Conservation (phyloP, 441 rosid species). For the Bruguiera hainesii region DNA sequence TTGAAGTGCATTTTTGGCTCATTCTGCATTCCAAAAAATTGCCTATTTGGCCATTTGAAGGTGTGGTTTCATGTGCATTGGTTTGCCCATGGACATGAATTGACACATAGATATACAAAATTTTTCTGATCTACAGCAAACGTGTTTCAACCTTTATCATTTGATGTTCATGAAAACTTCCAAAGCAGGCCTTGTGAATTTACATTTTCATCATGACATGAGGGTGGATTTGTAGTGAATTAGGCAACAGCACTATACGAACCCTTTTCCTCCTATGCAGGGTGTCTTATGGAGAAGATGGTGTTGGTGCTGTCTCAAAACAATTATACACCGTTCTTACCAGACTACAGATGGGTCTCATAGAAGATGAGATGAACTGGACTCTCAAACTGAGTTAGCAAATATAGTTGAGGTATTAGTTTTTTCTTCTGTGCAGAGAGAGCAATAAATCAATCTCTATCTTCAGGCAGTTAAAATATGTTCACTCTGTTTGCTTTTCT, state of each 20-base stretch:
- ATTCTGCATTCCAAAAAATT: too few species aligned
- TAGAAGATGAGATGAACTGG: constrained; percentile 84
- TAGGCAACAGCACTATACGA: background rate
- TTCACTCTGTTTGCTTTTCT: constrained; percentile 12
- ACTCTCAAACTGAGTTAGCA: constrained; percentile 57
- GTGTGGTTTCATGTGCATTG: too few species aligned
- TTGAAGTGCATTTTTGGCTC: background rate
- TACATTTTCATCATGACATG: too few species aligned
- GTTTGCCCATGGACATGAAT: too few species aligned
- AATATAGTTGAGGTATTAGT: background rate
- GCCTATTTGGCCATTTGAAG: too few species aligned
- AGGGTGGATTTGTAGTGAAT: background rate
- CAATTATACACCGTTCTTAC: constrained; percentile 70
- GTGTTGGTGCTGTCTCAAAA: constrained; percentile 65
- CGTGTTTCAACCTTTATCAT: too few species aligned
- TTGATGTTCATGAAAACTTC: too few species aligned
- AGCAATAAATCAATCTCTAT: background rate
- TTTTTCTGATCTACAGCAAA: too few species aligned
- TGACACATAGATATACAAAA: too few species aligned
- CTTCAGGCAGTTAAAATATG: background rate
- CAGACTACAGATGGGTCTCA: constrained; percentile 88
- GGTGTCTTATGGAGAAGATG: constrained; percentile 58
- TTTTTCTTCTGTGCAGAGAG: constrained; percentile 1
- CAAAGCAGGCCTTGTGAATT: too few species aligned
- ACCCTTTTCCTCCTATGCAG: constrained; percentile 28